Evolutionary conservation across 1,139 yeast species (phyloP), one percentile per base, ranked within the genome.

Genomic region (Lodderomyces elongisporus): DNA sequence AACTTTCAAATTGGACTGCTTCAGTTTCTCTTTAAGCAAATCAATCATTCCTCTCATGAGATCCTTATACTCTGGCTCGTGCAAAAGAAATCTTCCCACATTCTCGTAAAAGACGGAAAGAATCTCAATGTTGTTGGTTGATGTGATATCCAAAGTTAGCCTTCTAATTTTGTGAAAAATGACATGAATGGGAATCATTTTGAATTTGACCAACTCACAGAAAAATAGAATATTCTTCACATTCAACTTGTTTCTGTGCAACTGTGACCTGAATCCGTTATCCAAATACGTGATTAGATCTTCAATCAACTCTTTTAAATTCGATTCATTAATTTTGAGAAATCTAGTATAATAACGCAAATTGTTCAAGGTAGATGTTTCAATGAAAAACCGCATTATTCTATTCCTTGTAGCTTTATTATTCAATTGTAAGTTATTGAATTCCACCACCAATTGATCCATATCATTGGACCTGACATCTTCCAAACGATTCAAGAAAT

Each of bases 161-260:
- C 67, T 59, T 41, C 83, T 65, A 35, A 83, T 71, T 49, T 78
- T 82, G 54, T 87, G 91, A 52, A 87, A 83, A 4, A 81, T 67
- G 35, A 81, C 66, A 54, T 76, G 82, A 14, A 66, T 62, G 0
- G 95, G 93, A n/a, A 88, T 66, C 44, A 87, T 54, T 43, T 74
- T 77, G 54, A 88, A 89, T 51, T 85, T 85, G 30, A 82, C 74
- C 60, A 88, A 62, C 49, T 89, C 96, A 33, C 79, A 65, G 43
- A 85, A 79, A 42, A 82, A 81, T 24, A 70, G 64, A 25, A 84
- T 71, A 43, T 73, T 77, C 43, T 66, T 70, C 45, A 78, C 73
- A 42, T 76, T 75, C 35, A 80, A 53, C 21, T 49, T 52, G 35
- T 70, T 69, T 18, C 77, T 66, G 41, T 69, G 67, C 24, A 79